Conservation (phyloP, 1,284 basidiomycete species). For the Cutaneotrichosporon cutaneum region DNA sequence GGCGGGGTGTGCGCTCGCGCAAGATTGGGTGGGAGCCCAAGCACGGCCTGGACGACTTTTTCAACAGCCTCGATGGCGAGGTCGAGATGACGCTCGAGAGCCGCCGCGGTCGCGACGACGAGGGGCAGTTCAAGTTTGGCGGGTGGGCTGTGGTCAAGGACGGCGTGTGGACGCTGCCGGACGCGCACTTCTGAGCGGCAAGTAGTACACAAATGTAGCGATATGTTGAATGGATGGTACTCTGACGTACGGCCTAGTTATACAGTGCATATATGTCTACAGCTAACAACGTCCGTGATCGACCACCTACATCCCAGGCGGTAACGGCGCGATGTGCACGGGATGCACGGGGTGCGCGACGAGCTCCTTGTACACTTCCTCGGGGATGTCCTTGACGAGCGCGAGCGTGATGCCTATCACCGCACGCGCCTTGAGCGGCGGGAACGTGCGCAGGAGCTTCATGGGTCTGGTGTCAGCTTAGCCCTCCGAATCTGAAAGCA, state of each 20-base stretch:
- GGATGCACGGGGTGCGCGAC: conserved; percentile 67
- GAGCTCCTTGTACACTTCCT: conserved; percentile 85
- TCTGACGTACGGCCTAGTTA: not conserved
- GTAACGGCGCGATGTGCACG: conserved; percentile 6
- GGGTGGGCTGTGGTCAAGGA: conserved; percentile 7
- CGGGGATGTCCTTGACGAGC: conserved; percentile 82
- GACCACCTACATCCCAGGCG: not conserved
- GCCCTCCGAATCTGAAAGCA: not conserved
- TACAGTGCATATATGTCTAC: not conserved
- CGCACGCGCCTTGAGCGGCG: conserved; percentile 78
- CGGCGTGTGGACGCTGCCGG: conserved; percentile 15
- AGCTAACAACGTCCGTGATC: not conserved
- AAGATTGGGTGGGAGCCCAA: conserved; percentile 56
- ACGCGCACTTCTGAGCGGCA: not conserved
- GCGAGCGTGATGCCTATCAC: conserved; percentile 91
- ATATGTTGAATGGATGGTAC: not conserved
- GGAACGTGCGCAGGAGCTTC: conserved; percentile 91
- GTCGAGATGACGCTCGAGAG: conserved; percentile 14
- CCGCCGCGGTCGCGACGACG: conserved; percentile 10
- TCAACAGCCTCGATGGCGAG: conserved; percentile 25
- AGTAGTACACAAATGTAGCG: not conserved
- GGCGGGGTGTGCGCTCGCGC: conserved; percentile 57
- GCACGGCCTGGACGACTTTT: conserved; percentile 33
- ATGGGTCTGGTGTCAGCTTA: conserved; percentile 66
- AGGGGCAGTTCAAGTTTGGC: conserved; percentile 15